These are phyloP conservation scores for Ascochyta rabiei DNA, from an alignment of 2,329 filamentous ascomycete species.

Conservation along the genomic window DNA sequence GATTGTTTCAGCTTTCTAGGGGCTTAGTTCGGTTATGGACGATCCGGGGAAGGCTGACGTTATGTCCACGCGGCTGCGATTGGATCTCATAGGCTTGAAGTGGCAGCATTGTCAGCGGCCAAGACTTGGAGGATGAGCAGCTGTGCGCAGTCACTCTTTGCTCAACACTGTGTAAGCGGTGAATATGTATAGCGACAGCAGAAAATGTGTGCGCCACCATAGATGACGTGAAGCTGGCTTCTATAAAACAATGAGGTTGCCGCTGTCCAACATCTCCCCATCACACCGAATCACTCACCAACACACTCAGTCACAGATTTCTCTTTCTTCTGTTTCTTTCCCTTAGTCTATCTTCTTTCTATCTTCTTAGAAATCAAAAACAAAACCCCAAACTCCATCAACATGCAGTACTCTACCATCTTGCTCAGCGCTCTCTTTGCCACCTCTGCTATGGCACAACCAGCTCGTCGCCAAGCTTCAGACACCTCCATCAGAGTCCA, in stretches of 20 bases:
- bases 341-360: neutral
- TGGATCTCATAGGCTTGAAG: neutral
- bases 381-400: neutral
- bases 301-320: neutral
- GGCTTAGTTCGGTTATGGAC: slow-evolving; percentile 11
- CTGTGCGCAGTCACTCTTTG: slow-evolving; percentile 4
- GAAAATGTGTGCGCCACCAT: neutral
- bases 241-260: neutral
- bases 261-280: neutral
- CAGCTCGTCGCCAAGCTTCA: slow-evolving; percentile 1
- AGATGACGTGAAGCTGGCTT: neutral
- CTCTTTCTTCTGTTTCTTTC: neutral
- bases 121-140: neutral
- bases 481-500: slow-evolving; percentile 10
- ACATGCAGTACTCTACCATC: slow-evolving; percentile 23
- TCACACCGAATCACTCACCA: slow-evolving; percentile 1
- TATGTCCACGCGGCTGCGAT: neutral
- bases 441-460: slow-evolving; percentile 14
- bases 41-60: slow-evolving; percentile 6
- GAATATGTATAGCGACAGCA: neutral
- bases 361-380: slow-evolving; percentile 1
- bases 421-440: slow-evolving; percentile 18
- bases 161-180: neutral
- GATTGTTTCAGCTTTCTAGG: neutral
- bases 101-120: slow-evolving; percentile 3